A percentile compares a stretch with the other conserved stretches of the same genome.
Evolutionary conservation across 192 early-diverging fungal species (phyloP).

Genomic region (Umbelopsis vinacea): DNA sequence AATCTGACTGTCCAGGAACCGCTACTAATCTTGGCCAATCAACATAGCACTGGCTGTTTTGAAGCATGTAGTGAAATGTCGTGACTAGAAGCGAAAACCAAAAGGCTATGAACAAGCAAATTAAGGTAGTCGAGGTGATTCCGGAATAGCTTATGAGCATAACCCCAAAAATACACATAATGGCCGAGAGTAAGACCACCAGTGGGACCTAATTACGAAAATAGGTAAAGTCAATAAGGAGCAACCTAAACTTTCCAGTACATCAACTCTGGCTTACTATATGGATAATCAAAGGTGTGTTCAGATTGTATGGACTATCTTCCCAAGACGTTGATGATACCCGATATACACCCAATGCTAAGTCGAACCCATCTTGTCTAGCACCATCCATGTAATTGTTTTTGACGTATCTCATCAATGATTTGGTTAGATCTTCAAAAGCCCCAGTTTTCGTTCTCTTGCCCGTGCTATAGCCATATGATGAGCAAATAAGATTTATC

Average conservation of each 20-base stretch:
- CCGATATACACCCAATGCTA: constrained; percentile 75
- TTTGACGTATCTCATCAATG: constrained; percentile 83
- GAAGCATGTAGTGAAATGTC: constrained; percentile 41
- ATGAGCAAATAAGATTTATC: too few relatives aligned
- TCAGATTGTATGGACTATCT: constrained; percentile 49
- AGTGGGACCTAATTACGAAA: background rate
- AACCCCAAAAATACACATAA: constrained; percentile 37
- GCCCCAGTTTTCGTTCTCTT: constrained; percentile 81
- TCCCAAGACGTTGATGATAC: constrained; percentile 25
- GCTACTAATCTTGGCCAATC: constrained; percentile 59
- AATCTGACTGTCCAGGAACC: background rate
- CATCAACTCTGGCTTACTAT: constrained; percentile 18
- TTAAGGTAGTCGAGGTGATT: constrained; percentile 23
- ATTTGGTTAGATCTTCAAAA: constrained; percentile 79
- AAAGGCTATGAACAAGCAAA: constrained; percentile 41
- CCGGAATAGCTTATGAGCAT: constrained; percentile 39
- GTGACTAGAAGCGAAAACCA: constrained; percentile 42
- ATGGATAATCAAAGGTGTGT: constrained; percentile 51
- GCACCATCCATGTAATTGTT: constrained; percentile 94
- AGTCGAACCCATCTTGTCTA: constrained; percentile 90
- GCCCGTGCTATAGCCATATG: constrained; percentile 65
- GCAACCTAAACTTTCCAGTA: background rate
- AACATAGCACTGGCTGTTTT: constrained; percentile 50
- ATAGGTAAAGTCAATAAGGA: background rate
- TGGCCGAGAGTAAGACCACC: background rate